Percentiles rank a stretch among this genome's conserved stretches.
Conservation (phyloP, 2,329 filamentous ascomycete genomes). For the Didymella keratinophila region DNA sequence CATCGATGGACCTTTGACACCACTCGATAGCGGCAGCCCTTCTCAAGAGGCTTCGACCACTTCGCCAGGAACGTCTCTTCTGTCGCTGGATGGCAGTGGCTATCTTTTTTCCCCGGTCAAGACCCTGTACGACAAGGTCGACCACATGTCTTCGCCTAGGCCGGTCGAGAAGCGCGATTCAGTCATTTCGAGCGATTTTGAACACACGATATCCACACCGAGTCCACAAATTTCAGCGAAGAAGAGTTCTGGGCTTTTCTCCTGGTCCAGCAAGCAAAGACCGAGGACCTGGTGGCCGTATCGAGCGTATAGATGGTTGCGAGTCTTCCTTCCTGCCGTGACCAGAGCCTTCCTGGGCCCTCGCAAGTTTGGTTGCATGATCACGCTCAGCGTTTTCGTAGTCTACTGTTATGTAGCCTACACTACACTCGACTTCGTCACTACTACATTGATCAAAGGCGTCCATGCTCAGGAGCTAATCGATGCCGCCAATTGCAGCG, state of each 20-base stretch:
- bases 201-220: not conserved
- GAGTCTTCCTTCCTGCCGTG: conserved; percentile 19
- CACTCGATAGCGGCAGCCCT: not conserved
- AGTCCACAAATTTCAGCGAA: not conserved
- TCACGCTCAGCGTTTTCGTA: conserved; percentile 22
- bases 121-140: not conserved
- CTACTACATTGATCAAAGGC: conserved; percentile 26
- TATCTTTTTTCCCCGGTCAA: not conserved
- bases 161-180: conserved; percentile 23
- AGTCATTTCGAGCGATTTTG: conserved; percentile 20
- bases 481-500: conserved; percentile 37
- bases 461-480: conserved; percentile 36
- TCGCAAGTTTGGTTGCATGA: conserved; percentile 25
- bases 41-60: not conserved
- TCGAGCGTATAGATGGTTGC: conserved; percentile 3
- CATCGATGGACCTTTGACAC: not conserved
- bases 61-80: not conserved
- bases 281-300: conserved; percentile 35
- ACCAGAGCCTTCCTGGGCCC: conserved; percentile 18
- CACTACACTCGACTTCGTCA: conserved; percentile 31
- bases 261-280: not conserved
- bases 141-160: not conserved
- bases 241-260: too few species aligned
- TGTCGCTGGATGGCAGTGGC: not conserved
- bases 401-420: conserved; percentile 28